Evolutionary conservation across 2,329 filamentous ascomycete genomes (phyloP), one percentile per base, ranked within the genome.

Genomic region (Botrytis hyacinthi): DNA sequence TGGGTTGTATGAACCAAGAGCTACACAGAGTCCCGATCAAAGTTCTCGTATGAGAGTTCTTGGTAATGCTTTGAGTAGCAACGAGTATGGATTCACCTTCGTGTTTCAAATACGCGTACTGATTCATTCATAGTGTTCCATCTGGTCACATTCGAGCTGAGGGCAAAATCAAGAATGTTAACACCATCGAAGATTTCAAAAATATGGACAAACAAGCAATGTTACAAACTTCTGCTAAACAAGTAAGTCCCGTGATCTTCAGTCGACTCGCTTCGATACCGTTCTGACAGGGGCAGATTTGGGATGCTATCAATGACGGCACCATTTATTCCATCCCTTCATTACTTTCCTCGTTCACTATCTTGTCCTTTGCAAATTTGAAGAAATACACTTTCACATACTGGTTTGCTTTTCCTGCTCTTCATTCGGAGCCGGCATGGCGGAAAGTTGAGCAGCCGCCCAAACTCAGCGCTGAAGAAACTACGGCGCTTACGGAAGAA

Each of bases 331-430:
- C 94, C 16, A 93, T 95, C 69, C 96, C 96, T 3, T 98, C 95
- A 7, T 87, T 98, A 3, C 89, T 99, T 29, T 91, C 94, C 7
- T 96, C 93, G 10, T 98, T 98, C 82, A 88, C 93, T 40, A 90
- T 97, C 74, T 89, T 98, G 63, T 97, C 94, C 26, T 99, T 93
- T 81, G 95, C 96, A 75, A 95, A 99, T 81, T 87, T 99, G 48
- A 99, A 99, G 83, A 98, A 97, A 81, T 98, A 98, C 84, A 93
- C 91, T 76, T 98, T 98, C 81, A 94, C 92, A n/a, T 98, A 98
- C 83, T 97, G 97, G 90, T 98, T 98, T 82, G 95, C 92, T 8
- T 99, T 97, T 80, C 96, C 96, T 1, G 94, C 95, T 26, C 87
- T 99, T 62, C 95, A 97, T 81, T 97, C 95, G 6, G 91, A 95